Conservation (phyloP, 139 green algal species). For the Desmodesmus armatus region DNA sequence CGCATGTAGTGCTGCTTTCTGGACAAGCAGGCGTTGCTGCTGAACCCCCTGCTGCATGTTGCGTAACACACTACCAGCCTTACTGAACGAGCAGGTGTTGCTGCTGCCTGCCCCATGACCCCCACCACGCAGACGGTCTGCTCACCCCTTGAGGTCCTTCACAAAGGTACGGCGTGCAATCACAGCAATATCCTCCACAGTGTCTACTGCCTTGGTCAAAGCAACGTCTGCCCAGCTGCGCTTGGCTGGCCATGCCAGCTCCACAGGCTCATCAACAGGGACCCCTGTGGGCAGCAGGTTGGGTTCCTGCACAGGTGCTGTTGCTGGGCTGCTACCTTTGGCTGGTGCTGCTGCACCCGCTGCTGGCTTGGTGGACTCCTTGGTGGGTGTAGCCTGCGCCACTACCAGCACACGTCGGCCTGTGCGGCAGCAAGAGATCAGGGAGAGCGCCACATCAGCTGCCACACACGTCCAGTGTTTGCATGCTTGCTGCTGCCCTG, state of each 20-base stretch:
- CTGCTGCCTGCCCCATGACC: too few relatives aligned
- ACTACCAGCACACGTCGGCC: conserved; percentile 5
- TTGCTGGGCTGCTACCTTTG: not conserved
- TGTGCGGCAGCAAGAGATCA: conserved; percentile 3
- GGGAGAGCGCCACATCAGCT: not conserved
- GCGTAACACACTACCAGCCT: too few relatives aligned
- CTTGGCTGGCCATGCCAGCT: conserved; percentile 46
- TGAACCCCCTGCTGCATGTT: too few relatives aligned
- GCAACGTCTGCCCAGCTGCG: conserved; percentile 44
- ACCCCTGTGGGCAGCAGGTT: not conserved
- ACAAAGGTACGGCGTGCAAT: conserved; percentile 43
- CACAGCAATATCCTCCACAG: conserved; percentile 43
- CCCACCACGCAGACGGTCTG: too few relatives aligned
- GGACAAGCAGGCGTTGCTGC: too few relatives aligned
- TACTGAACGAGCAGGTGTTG: too few relatives aligned
- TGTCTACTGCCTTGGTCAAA: conserved; percentile 50
- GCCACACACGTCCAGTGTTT: not conserved
- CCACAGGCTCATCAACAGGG: not conserved
- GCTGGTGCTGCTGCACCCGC: not conserved
- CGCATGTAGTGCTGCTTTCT: too few relatives aligned
- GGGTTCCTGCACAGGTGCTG: not conserved
- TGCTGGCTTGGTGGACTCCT: not conserved
- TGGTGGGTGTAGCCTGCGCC: conserved; percentile 6
- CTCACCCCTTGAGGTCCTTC: not conserved
- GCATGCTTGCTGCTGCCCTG: too few relatives aligned